These are phyloP conservation scores for Ogataea nakhonphanomensis DNA, from an alignment of 805 yeast species.

Conservation along the genomic window DNA sequence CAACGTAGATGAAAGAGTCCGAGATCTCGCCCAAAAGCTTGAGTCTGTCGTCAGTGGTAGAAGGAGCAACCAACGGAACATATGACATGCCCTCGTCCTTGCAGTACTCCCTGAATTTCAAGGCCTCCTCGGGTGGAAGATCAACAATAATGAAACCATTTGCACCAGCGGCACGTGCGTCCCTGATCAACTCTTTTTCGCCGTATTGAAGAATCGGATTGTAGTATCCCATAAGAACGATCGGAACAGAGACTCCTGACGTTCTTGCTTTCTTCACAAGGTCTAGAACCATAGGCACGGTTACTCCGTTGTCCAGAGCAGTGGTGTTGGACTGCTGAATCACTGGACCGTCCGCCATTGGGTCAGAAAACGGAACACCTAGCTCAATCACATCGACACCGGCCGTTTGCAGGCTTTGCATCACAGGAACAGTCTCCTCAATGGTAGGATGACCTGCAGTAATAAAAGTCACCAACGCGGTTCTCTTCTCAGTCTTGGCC, in stretches of 20 bases:
- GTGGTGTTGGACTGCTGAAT: conserved; percentile 82
- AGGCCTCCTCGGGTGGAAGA: conserved; percentile 97
- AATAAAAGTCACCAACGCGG: conserved; percentile 85
- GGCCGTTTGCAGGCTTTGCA: conserved; percentile 87
- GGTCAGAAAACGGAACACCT: conserved; percentile 96
- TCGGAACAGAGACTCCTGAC: conserved; percentile 83
- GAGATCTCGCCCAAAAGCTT: conserved; percentile 77
- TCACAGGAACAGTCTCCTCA: conserved; percentile 82
- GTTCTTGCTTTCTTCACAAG: conserved; percentile 72
- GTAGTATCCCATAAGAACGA: conserved; percentile 95
- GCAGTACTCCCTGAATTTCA: conserved; percentile 75
- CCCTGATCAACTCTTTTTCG: conserved; percentile 75
- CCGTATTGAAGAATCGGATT: conserved; percentile 91
- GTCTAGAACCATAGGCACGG: conserved; percentile 65
- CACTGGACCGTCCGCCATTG: conserved; percentile 98
- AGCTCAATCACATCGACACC: conserved; percentile 95
- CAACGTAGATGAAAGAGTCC: conserved; percentile 94
- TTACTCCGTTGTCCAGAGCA: conserved; percentile 83
- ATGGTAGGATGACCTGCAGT: conserved; percentile 93
- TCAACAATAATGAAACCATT: conserved; percentile 94
- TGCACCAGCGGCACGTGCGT: conserved; percentile 84
- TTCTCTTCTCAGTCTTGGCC: conserved; percentile 49
- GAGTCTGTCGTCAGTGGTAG: conserved; percentile 88
- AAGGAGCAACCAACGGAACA: conserved; percentile 94
- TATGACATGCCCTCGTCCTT: conserved; percentile 68